Evolutionary conservation across 1,284 basidiomycete genomes (phyloP), one percentile per base, ranked within the genome.

Genomic region (Xerocomus minutiporus): DNA sequence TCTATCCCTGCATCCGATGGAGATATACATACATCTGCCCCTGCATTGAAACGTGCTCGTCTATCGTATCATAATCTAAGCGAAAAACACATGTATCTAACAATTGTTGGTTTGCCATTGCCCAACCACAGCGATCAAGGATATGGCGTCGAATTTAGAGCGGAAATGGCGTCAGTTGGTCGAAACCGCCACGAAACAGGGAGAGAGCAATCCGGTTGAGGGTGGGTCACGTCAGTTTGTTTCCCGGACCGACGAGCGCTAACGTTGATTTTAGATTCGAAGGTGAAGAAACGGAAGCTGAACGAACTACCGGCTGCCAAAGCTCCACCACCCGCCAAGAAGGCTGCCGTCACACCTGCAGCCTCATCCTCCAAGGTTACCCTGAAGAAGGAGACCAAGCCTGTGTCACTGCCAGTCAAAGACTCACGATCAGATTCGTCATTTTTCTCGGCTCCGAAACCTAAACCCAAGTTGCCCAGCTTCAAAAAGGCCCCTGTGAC

Each of bases 71-170:
- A 67, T 69, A 66, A 65, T 59, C 67, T 67, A 69, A 64, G 59
- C 48, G 57, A 57, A 58, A 74, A 73, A 71, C 71, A 56, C 71
- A 82, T 84, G 80, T 86, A 86, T 86, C 85, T 86, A 83, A 87
- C 83, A 73, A 64, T 61, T 62, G 68, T 63, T 71, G 63, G 70
- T 69, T 69, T 69, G 69, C 61, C 71, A 68, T 65, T 59, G 59
- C 63, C 53, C 61, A 64, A 63, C 72, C 73, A 66, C 76, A 91
- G 88, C 88, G 72, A 82, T 90, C 84, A 88, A 88, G 83, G 89
- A 91, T 75, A 88, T 91, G 85, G 88, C 89, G 63, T 81, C 81
- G 67, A 90, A 88, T 73, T 76, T 91, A 73, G 86, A 89, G 73
- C 81, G 80, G 66, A 83, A 82, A 74, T 91, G 88, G 88, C 81